Percentiles rank a stretch among this genome's conserved stretches.
Conservation (phyloP, 1,139 yeast genomes). For the Taphrina deformans region DNA sequence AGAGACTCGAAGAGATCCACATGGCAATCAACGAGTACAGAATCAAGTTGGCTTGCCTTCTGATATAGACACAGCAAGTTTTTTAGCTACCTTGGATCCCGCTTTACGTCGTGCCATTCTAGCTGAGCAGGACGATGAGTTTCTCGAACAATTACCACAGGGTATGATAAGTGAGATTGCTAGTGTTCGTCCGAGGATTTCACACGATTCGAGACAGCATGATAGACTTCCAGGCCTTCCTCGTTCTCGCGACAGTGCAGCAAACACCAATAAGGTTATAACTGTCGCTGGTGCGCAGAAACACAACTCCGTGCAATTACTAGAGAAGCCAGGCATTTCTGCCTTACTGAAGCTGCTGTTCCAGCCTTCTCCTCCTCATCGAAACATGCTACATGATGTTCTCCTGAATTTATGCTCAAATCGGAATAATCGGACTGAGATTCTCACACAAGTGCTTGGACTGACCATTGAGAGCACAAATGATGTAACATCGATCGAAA, state of each 20-base stretch:
- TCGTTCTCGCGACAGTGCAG: neutral
- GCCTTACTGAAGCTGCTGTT: conserved; percentile 70
- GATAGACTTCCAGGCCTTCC: neutral
- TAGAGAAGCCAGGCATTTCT: conserved; percentile 76
- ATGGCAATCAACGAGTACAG: neutral
- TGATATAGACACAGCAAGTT: conserved; percentile 43
- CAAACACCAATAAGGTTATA: neutral
- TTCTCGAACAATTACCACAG: conserved; percentile 44
- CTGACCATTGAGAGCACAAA: conserved; percentile 72
- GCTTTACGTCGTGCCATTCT: conserved; percentile 46
- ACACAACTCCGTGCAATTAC: conserved; percentile 48
- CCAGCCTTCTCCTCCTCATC: conserved; percentile 66
- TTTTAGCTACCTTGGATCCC: conserved; percentile 47
- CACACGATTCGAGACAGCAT: neutral
- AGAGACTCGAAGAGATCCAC: conserved; percentile 37
- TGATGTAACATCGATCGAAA: conserved; percentile 63
- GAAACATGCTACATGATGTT: conserved; percentile 67
- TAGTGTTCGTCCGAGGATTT: conserved; percentile 21
- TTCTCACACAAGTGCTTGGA: conserved; percentile 67
- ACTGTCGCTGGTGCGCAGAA: neutral
- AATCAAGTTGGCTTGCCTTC: neutral
- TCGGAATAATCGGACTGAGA: conserved; percentile 75
- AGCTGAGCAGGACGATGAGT: conserved; percentile 44
- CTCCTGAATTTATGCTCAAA: conserved; percentile 69
- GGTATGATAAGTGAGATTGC: conserved; percentile 45